Base-by-base conservation (phyloP, 495 filamentous ascomycete species). In the Aspergillus homomorphus region DNA sequence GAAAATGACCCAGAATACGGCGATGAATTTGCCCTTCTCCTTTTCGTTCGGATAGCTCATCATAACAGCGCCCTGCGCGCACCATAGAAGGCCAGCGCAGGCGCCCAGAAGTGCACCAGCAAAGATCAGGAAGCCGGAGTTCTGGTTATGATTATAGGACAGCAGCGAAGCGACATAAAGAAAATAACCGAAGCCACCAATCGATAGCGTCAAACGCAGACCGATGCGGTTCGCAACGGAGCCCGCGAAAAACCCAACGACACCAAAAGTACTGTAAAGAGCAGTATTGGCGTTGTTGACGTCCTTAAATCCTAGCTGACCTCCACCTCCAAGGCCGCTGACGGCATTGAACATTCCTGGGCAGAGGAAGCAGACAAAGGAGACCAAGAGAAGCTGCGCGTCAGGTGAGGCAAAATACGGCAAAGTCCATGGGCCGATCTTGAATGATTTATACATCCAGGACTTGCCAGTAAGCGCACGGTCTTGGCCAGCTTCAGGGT, bases 1-100 rank as follows among this genome's bases (percentile, higher is more conserved):
- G 80, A 96, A 98, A 64, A 97, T 96, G 54, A 89, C 84, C 92
- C 92, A 97, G 73, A 97, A 96, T 70, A 85, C 83, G 43, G 89
- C 88, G 66, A 96, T 96, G 67, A 89, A 97, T 45, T 88, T 84
- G 43, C 92, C 92, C 76, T 97, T 97, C 49, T 84, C 78, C 18
- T 81, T 73, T 67, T 96, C 92, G 45, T 81, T 76, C 0, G 92
- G 92, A 70, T 97, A 96, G 56, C 88, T 86, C 87, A 96, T 92
- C 92, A 97, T 96, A 67, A 97, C 89, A 21, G 91, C 89, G 57
- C 92, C 92, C 73, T 97, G 92, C 0, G 91, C 92, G 57, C 87
- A 90, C 92, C 92, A 97, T 28, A 96, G 78, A 41, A 96, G 71
- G 66, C 89, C 92, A 24, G 89, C 92, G 73, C 91, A 96, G 49